These are phyloP conservation scores for Syncephalastrum monosporum DNA, from an alignment of 371 early-diverging fungal species.

Conservation along the genomic window DNA sequence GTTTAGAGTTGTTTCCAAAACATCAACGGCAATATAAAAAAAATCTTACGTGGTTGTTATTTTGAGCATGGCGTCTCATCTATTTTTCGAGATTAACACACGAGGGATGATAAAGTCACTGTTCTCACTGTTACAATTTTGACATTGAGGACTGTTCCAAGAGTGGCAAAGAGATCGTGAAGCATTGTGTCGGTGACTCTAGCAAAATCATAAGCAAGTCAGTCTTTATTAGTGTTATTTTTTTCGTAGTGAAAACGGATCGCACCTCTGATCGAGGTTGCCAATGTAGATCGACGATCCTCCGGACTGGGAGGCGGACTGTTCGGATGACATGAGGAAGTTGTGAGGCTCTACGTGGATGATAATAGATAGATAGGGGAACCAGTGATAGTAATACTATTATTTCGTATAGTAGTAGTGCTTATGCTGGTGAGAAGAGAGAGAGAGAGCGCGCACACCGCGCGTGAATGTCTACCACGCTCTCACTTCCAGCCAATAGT, in stretches of 20 bases:
- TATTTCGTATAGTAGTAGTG: too few species aligned
- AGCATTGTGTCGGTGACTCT: conserved; percentile 72
- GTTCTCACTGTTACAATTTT: conserved; percentile 80
- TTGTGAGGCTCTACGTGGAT: too few species aligned
- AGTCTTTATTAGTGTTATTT: neutral
- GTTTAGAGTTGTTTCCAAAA: neutral
- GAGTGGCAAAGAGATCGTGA: conserved; percentile 70
- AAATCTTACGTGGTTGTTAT: conserved; percentile 15
- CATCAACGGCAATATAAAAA: conserved; percentile 4
- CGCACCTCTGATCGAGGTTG: conserved; percentile 78
- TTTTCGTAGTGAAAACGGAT: neutral
- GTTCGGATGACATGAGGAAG: too few species aligned
- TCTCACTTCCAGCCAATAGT: too few species aligned
- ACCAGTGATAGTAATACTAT: too few species aligned
- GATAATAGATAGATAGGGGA: too few species aligned
- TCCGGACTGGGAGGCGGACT: too few species aligned
- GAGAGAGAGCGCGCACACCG: too few species aligned
- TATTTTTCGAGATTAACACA: too few species aligned
- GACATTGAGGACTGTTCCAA: conserved; percentile 66
- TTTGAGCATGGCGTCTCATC: conserved; percentile 15
- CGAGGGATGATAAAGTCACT: conserved; percentile 7
- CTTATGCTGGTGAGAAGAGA: too few species aligned
- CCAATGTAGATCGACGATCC: conserved; percentile 69
- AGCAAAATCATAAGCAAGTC: conserved; percentile 1
- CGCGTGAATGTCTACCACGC: too few species aligned